Evolutionary conservation across 176 grass and related monocot species (phyloP).

Genomic region (Carex scoparia): DNA sequence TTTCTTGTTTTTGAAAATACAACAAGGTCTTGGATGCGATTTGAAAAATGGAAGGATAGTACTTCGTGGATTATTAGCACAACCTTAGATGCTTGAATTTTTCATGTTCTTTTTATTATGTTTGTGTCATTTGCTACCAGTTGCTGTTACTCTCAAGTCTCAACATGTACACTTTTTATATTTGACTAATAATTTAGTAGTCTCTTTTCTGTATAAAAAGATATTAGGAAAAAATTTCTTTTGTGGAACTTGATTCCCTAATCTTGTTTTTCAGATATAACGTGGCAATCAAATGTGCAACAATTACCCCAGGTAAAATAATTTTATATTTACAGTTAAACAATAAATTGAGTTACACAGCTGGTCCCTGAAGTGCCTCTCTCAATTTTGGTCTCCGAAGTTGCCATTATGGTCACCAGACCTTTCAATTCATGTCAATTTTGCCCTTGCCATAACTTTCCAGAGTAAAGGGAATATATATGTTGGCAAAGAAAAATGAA

Average conservation of each 20-base stretch:
- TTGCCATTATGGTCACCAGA: neutral
- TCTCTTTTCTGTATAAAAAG: neutral
- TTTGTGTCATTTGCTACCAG: no score
- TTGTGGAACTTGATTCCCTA: neutral
- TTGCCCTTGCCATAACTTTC: neutral
- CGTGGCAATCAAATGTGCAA: conserved; percentile 77
- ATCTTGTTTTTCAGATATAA: conserved; percentile 57
- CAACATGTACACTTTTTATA: neutral
- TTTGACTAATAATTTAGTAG: neutral
- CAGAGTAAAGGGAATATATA: neutral
- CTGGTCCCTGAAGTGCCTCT: neutral
- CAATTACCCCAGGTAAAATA: conserved; percentile 65
- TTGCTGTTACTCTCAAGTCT: no score
- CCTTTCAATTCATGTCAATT: neutral
- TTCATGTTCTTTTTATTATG: no score
- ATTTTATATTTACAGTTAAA: neutral
- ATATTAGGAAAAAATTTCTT: neutral
- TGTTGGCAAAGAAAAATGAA: neutral
- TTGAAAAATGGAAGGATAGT: no score
- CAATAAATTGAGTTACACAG: neutral
- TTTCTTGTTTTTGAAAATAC: no score
- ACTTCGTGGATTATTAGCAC: no score
- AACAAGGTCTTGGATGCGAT: no score
- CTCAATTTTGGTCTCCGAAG: neutral
- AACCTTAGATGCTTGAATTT: no score